Evolutionary conservation across 345 rosid genomes (phyloP), one percentile per base, ranked within the genome.

Genomic region (Excoecaria cochinchinensis): DNA sequence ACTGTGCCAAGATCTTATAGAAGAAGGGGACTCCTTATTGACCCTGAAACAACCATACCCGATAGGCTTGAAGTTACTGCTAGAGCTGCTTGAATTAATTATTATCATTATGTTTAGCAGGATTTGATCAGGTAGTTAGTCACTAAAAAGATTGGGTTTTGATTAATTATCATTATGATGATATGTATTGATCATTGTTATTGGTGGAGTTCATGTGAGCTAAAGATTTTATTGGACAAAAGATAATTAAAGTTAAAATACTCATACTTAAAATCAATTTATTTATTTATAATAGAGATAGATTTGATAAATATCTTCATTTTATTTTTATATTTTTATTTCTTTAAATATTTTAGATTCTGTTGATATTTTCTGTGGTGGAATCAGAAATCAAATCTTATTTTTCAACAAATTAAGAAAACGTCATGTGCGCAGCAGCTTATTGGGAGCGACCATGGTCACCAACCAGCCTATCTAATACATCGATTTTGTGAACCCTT

Each of bases 11-110:
- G 90, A 78, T 19, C 67, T 74, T 70, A 77, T 39, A 67, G 60
- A 73, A 67, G 60, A 73, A 86, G 82, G 50, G 81, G 86, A 24
- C 76, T 84, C 81, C 76, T 77, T 67, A 83, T 87, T 72, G 89
- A 90, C n/a, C 91, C 87, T 55, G 59, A 7, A 12, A 76, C 80
- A 16, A 87, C 84, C 75, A 63, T 89, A 60, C 89, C 90, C 17
- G 81, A 84, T 13, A 87, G 68, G 22, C 83, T 86, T 57, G 84
- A 87, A 74, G 82, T 85, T 73, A 87, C 87, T 81, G 98, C 98
- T 10, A 90, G 91, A 82, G 98, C 98, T 77, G 97, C 98, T 82
- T 91, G 85, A 85, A 10, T 44, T 39, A 12, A n/a, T 10, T 1
- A 11, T 38, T 8, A 22, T 31, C 17, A 24, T 24, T 3, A 25